Conservation (phyloP, 2,329 filamentous ascomycete species). For the Verruconis gallopava region DNA sequence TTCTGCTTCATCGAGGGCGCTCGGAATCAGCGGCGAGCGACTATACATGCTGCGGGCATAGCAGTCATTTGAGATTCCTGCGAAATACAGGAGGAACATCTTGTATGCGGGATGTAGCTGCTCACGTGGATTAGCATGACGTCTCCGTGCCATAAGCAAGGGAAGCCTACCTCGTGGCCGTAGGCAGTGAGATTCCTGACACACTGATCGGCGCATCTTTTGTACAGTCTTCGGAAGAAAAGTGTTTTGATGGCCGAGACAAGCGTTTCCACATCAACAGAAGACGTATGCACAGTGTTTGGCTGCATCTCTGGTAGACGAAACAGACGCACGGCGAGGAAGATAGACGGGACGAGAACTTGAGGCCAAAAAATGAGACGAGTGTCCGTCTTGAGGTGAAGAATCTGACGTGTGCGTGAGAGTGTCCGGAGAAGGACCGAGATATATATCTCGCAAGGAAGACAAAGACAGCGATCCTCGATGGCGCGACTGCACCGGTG, state of each 20-base stretch:
- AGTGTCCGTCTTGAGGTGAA: no score
- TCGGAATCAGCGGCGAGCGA: constrained; percentile 17
- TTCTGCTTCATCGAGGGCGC: constrained; percentile 22
- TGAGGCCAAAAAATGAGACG: no score
- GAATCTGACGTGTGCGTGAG: no score
- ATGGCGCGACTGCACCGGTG: no score
- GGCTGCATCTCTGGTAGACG: neutral
- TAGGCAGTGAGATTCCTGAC: constrained; percentile 16
- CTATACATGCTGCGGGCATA: constrained; percentile 23
- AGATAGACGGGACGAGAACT: no score
- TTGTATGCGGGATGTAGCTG: constrained; percentile 24
- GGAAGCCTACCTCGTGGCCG: constrained; percentile 9
- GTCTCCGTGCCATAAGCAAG: neutral
- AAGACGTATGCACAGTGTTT: no score
- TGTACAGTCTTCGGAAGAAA: constrained; percentile 23
- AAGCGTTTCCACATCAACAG: neutral
- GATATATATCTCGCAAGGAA: no score
- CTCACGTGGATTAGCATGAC: neutral
- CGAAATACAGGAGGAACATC: constrained; percentile 25
- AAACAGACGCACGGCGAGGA: neutral
- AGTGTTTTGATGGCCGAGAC: constrained; percentile 18
- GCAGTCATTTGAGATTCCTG: constrained; percentile 24
- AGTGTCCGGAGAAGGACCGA: no score
- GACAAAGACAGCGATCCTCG: no score
- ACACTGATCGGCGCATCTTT: constrained; percentile 22